Percentiles rank a stretch among this genome's conserved stretches.
Conservation (phyloP, 192 early-diverging fungal genomes). For the Polychytrium aggregatum region DNA sequence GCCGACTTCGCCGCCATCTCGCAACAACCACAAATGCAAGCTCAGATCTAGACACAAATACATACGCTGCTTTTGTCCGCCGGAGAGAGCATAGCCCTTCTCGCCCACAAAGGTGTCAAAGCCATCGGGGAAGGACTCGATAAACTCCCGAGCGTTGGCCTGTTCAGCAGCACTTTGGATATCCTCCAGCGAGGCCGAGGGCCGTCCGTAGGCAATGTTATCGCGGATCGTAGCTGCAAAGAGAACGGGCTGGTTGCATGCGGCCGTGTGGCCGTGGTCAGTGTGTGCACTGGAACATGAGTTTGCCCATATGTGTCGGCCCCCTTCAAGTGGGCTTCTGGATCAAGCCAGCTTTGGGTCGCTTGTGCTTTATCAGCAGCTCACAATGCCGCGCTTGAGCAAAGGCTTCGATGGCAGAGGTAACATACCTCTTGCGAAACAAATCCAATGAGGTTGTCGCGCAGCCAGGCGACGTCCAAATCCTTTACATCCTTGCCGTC, state of each 20-base stretch:
- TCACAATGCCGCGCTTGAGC: too few relatives aligned
- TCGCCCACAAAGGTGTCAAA: conserved; percentile 32
- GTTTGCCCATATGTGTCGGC: neutral
- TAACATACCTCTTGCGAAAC: conserved; percentile 18
- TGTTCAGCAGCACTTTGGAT: conserved; percentile 40
- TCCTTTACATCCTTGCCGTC: conserved; percentile 69
- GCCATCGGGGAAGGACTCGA: conserved; percentile 39
- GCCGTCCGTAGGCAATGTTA: conserved; percentile 81
- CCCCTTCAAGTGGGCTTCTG: neutral
- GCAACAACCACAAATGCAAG: too few relatives aligned
- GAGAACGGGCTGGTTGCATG: conserved; percentile 51
- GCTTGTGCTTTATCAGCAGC: too few relatives aligned
- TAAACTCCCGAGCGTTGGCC: conserved; percentile 73
- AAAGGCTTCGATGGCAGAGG: neutral
- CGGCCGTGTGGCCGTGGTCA: conserved; percentile 1
- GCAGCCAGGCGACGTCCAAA: conserved; percentile 70
- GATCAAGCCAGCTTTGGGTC: too few relatives aligned
- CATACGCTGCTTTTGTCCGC: conserved; percentile 75
- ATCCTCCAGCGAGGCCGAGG: conserved; percentile 35
- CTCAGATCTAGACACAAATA: too few relatives aligned
- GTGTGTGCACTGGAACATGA: too few relatives aligned
- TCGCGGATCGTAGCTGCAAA: conserved; percentile 87
- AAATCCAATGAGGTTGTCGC: conserved; percentile 19
- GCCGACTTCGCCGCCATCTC: too few relatives aligned
- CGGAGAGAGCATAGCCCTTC: conserved; percentile 54